These are phyloP conservation scores for Parafenestella ontariensis DNA, from an alignment of 2,329 filamentous ascomycete genomes.

Conservation along the genomic window DNA sequence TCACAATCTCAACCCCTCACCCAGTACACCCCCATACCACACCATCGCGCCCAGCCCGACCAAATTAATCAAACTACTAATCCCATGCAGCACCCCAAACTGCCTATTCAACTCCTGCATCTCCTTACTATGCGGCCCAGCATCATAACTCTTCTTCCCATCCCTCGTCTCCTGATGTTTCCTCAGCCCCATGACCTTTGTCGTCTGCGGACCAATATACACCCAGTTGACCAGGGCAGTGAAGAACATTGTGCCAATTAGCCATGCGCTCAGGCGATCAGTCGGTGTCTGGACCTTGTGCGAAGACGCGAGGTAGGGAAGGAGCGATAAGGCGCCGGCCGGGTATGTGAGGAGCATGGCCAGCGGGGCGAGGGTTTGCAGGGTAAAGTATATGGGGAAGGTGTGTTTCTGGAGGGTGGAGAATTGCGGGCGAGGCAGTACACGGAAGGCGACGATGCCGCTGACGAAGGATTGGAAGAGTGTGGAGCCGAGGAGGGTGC, in stretches of 20 bases:
- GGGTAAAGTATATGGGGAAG: conserved; percentile 87
- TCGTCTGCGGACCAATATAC: conserved; percentile 77
- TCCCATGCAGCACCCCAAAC: conserved; percentile 81
- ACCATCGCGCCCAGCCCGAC: conserved; percentile 72
- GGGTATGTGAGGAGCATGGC: conserved; percentile 82
- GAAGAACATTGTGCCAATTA: conserved; percentile 73
- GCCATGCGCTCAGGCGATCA: conserved; percentile 51
- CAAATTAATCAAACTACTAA: conserved; percentile 82
- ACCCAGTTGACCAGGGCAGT: conserved; percentile 74
- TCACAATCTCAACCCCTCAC: conserved; percentile 36
- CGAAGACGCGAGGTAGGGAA: conserved; percentile 10
- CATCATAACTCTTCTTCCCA: conserved; percentile 84
- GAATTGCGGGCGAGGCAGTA: conserved; percentile 81
- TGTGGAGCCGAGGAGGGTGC: conserved; percentile 83
- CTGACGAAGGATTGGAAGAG: conserved; percentile 85
- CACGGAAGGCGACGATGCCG: conserved; percentile 77
- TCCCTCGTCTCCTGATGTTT: conserved; percentile 87
- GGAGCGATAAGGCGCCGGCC: conserved; percentile 20
- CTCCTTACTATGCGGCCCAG: conserved; percentile 79
- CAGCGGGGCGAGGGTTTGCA: conserved; percentile 79
- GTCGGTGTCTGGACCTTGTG: conserved; percentile 6
- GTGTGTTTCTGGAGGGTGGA: conserved; percentile 75
- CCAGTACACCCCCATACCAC: conserved; percentile 79
- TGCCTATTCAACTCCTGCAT: conserved; percentile 66
- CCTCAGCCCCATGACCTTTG: conserved; percentile 74